These are phyloP conservation scores for Citrullus colocynthis DNA, from an alignment of 306 rosid species.

Conservation along the genomic window DNA sequence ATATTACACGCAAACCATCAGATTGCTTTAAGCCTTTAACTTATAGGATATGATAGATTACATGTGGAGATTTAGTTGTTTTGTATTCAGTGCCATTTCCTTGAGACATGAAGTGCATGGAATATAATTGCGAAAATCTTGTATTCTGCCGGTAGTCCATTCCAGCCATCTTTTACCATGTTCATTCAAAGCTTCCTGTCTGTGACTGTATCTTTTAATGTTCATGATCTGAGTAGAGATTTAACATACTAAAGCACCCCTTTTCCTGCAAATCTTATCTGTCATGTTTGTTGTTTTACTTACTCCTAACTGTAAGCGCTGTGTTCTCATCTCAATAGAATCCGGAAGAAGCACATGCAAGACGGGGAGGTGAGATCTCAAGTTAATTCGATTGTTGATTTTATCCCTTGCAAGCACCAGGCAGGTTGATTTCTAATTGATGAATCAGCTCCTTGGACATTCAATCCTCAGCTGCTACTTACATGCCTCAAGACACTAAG, in stretches of 20 bases:
- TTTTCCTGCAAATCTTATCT: background rate
- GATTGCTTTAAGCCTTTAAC: background rate
- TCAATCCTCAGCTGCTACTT: conserved; percentile 56
- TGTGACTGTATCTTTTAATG: background rate
- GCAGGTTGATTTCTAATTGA: conserved; percentile 29
- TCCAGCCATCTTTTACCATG: background rate
- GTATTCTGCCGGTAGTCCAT: background rate
- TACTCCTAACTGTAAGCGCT: background rate
- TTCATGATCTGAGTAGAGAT: background rate
- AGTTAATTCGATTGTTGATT: conserved; percentile 14
- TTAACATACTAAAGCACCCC: background rate
- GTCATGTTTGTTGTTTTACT: background rate
- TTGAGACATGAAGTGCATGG: background rate
- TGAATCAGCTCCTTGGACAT: conserved; percentile 95
- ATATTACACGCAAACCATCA: background rate
- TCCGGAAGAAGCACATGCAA: conserved; percentile 91
- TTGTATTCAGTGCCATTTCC: background rate
- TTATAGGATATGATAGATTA: background rate
- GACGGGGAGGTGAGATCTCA: conserved; percentile 85
- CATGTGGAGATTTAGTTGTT: background rate
- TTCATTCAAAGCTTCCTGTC: background rate
- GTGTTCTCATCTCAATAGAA: conserved; percentile 34
- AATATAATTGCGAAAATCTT: background rate
- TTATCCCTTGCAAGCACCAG: conserved; percentile 17
- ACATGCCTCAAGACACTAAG: conserved; percentile 58